Evolutionary conservation across 495 filamentous ascomycete genomes (phyloP).

Genomic region (Lasiosphaeria miniovina): DNA sequence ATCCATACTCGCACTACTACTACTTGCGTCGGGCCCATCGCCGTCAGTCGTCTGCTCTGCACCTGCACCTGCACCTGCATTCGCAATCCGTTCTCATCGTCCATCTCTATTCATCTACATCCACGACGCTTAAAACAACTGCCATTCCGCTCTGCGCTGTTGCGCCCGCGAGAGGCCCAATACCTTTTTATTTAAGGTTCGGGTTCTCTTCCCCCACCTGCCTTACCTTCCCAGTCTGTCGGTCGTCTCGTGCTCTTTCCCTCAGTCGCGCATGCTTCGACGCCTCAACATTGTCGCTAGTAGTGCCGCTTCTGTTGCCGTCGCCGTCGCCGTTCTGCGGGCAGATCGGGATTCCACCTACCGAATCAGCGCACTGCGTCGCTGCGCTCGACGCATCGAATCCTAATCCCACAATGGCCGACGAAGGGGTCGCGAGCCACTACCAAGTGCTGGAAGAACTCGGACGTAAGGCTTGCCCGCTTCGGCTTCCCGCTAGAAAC

Average conservation of each 20-base stretch:
- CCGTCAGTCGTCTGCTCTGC: not conserved
- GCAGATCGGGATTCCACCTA: not conserved
- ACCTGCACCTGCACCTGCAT: not conserved
- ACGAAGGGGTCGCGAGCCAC: slow-evolving; percentile 68
- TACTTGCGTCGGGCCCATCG: slow-evolving; percentile 1
- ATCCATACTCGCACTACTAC: slow-evolving; percentile 7
- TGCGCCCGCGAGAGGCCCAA: too few relatives aligned
- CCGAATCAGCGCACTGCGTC: not conserved
- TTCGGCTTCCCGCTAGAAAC: not conserved
- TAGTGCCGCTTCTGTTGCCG: not conserved
- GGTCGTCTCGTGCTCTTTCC: not conserved
- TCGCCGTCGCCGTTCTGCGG: not conserved
- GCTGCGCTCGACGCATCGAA: not conserved
- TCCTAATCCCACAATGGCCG: slow-evolving; percentile 40
- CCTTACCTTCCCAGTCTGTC: too few relatives aligned
- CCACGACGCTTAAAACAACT: not conserved
- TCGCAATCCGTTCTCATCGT: not conserved
- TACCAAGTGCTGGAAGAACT: slow-evolving; percentile 92
- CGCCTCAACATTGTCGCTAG: not conserved
- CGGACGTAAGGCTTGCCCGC: slow-evolving; percentile 62
- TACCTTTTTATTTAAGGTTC: too few relatives aligned
- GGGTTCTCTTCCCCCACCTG: too few relatives aligned
- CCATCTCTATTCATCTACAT: not conserved
- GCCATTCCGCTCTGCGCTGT: too few relatives aligned
- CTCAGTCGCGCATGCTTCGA: not conserved